Evolutionary conservation across 257 asterid genomes (phyloP).

Genomic region (Fraxinus pennsylvanica): DNA sequence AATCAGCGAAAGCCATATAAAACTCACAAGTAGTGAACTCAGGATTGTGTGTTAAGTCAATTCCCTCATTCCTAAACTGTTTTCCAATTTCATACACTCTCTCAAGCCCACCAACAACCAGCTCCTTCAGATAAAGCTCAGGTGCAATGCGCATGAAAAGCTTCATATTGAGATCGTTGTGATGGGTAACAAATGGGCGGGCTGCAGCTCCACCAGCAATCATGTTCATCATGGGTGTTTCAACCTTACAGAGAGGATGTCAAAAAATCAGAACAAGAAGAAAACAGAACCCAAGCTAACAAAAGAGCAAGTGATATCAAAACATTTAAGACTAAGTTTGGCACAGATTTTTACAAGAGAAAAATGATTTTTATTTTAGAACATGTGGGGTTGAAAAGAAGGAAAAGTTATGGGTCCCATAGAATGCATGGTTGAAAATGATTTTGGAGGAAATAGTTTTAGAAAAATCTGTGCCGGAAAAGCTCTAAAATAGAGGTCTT

Average conservation of each 20-base stretch:
- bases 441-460: too few relatives aligned
- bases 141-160: slow-evolving; percentile 91
- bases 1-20: slow-evolving; percentile 90
- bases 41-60: slow-evolving; percentile 92
- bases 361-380: too few relatives aligned
- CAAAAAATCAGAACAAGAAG: slow-evolving; percentile 7
- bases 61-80: slow-evolving; percentile 90
- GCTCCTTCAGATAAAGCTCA: slow-evolving; percentile 77
- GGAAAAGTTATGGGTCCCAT: too few relatives aligned
- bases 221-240: slow-evolving; percentile 93
- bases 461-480: too few relatives aligned
- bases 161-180: slow-evolving; percentile 75
- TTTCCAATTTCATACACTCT: slow-evolving; percentile 94
- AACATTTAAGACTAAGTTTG: background rate
- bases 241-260: slow-evolving; percentile 53
- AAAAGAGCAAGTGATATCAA: background rate
- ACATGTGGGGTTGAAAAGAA: too few relatives aligned
- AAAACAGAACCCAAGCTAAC: background rate
- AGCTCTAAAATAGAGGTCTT: background rate
- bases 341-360: too few relatives aligned
- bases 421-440: too few relatives aligned
- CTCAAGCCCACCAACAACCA: slow-evolving; percentile 90
- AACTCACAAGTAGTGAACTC: slow-evolving; percentile 94
- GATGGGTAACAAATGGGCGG: slow-evolving; percentile 88
- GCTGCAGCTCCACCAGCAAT: slow-evolving; percentile 94